Evolutionary conservation across 129 eudicot species (phyloP).

Genomic region (sunflower (Helianthus annuus)): HanXRQr2.0-SUNRISE NC_035448.2:107176601-107177100

Average conservation of each 20-base stretch:
- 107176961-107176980: background rate
- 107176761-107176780: constrained; percentile 66
- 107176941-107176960: background rate
- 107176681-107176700: constrained; percentile 96
- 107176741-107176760: constrained; percentile 94
- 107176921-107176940: background rate
- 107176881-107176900: background rate
- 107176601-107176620: background rate
- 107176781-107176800: background rate
- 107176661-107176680: background rate
- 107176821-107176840: background rate
- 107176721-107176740: constrained; percentile 87
- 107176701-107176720: constrained; percentile 92
- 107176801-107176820: background rate
- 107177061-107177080: background rate
- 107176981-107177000: background rate
- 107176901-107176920: background rate
- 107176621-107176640: background rate
- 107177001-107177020: background rate
- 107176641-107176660: background rate
- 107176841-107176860: background rate
- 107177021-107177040: background rate
- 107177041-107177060: background rate
- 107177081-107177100: background rate
- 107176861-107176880: constrained; percentile 3